Conservation (phyloP, 805 yeast genomes). For the Yarrowia hollandica region DNA sequence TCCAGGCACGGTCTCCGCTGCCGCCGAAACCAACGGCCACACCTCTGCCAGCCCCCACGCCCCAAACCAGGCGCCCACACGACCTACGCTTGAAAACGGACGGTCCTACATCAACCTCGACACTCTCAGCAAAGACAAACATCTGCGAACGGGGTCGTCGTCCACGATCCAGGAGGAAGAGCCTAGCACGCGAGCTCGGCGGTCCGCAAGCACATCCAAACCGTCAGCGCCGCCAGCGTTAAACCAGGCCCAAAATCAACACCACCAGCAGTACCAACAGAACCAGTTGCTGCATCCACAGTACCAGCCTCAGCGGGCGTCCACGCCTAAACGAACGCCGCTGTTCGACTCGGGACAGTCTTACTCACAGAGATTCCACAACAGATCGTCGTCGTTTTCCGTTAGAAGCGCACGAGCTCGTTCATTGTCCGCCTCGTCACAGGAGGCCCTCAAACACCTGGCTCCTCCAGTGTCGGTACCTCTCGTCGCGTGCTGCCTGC, state of each 20-base stretch:
- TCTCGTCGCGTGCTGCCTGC: slow-evolving; percentile 57
- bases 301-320: slow-evolving; percentile 1
- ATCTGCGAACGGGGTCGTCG: background rate
- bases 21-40: slow-evolving; percentile 4
- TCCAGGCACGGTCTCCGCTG: background rate
- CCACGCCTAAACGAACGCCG: slow-evolving; percentile 15
- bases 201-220: slow-evolving; percentile 14
- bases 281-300: background rate
- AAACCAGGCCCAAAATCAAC: background rate
- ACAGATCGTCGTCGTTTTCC: slow-evolving; percentile 24
- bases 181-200: slow-evolving; percentile 9
- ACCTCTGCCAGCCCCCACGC: background rate
- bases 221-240: background rate
- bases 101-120: slow-evolving; percentile 28
- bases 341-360: slow-evolving; percentile 22
- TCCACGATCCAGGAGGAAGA: slow-evolving; percentile 15
- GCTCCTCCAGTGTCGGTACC: slow-evolving; percentile 49
- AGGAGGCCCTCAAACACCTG: slow-evolving; percentile 43
- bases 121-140: slow-evolving; percentile 27
- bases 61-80: background rate
- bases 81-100: slow-evolving; percentile 20
- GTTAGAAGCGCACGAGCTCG: slow-evolving; percentile 31
- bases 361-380: slow-evolving; percentile 24
- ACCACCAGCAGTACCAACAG: background rate
- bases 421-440: slow-evolving; percentile 37